Conservation (phyloP, 495 filamentous ascomycete genomes). For the Clohesyomyces aquaticus region DNA sequence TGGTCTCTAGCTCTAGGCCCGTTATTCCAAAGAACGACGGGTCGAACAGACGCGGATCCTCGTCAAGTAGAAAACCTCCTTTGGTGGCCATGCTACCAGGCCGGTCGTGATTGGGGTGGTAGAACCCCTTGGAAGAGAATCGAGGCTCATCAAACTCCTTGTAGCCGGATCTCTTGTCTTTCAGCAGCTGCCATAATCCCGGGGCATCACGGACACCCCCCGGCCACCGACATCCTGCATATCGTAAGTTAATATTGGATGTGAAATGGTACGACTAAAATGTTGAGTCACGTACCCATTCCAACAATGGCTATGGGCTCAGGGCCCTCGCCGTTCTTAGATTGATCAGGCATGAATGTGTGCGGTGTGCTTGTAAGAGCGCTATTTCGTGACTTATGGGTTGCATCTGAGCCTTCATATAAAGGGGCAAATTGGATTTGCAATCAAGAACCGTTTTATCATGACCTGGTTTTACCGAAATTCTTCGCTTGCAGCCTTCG, state of each 20-base stretch:
- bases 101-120: constrained; percentile 23
- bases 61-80: constrained; percentile 21
- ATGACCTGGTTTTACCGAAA: too few relatives aligned
- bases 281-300: constrained; percentile 7
- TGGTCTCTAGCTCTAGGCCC: constrained; percentile 3
- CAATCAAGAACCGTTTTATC: too few relatives aligned
- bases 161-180: constrained; percentile 3
- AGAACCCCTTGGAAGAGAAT: constrained; percentile 20
- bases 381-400: too few relatives aligned
- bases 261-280: too few relatives aligned
- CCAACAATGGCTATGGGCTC: constrained; percentile 30
- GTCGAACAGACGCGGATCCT: constrained; percentile 30
- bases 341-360: too few relatives aligned
- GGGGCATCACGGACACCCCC: constrained; percentile 10
- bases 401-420: too few relatives aligned
- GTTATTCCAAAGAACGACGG: constrained; percentile 29
- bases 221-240: constrained; percentile 25
- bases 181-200: constrained; percentile 27
- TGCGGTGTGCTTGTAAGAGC: too few relatives aligned
- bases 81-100: constrained; percentile 12
- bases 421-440: too few relatives aligned
- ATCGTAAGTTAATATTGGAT: constrained; percentile 5
- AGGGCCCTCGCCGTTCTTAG: too few relatives aligned
- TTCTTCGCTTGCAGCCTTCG: too few relatives aligned
- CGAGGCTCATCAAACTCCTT: constrained; percentile 4